Evolutionary conservation across 371 early-diverging fungal species (phyloP).

Genomic region (Mortierella sp.): DNA sequence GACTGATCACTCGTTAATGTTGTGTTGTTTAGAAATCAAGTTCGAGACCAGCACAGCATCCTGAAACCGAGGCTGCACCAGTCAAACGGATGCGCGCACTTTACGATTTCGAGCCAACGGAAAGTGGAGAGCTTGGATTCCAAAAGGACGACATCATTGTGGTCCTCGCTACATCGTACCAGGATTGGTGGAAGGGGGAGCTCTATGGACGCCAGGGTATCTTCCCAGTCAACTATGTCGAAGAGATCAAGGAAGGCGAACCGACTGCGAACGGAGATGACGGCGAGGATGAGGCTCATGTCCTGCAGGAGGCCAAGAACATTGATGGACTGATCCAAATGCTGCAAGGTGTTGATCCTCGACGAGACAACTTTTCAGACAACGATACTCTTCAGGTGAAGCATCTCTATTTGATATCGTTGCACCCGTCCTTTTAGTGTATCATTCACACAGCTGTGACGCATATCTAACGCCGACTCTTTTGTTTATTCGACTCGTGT

Average conservation of each 20-base stretch:
- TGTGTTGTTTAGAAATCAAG: conserved; percentile 22
- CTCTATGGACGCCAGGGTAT: conserved; percentile 81
- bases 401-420: neutral
- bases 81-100: conserved; percentile 81
- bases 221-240: conserved; percentile 92
- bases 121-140: conserved; percentile 88
- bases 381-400: conserved; percentile 87
- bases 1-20: neutral
- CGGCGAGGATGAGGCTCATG: conserved; percentile 78
- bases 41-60: conserved; percentile 30
- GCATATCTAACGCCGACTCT: neutral
- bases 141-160: conserved; percentile 83
- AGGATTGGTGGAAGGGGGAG: conserved; percentile 95
- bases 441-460: neutral
- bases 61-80: conserved; percentile 44
- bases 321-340: conserved; percentile 84
- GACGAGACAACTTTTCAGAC: conserved; percentile 86
- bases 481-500: neutral
- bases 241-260: conserved; percentile 57
- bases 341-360: conserved; percentile 83
- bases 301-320: conserved; percentile 79
- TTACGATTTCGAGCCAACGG: conserved; percentile 88
- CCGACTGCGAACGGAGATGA: conserved; percentile 62
- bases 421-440: too few relatives aligned
- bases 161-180: conserved; percentile 87